Evolutionary conservation across 1,284 basidiomycete species (phyloP).

Genomic region (Moesziomyces antarcticus): DNA sequence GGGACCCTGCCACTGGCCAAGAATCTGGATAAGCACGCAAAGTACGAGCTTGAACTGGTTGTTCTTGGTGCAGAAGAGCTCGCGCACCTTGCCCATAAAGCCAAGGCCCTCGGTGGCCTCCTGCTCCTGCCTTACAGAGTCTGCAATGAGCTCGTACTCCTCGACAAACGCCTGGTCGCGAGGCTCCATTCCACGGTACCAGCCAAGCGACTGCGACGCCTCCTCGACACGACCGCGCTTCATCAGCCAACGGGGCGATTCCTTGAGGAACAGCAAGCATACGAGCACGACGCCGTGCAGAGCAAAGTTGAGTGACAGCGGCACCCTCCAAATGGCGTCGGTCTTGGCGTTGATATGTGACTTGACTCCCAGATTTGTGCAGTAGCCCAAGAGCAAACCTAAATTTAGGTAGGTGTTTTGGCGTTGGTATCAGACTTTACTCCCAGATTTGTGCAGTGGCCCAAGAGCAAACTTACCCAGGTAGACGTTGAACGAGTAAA

Average conservation of each 20-base stretch:
- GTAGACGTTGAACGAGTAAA: conserved; percentile 42
- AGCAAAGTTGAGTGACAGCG: conserved; percentile 36
- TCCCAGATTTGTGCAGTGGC: conserved; percentile 30
- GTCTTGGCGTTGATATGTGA: conserved; percentile 22
- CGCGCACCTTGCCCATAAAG: conserved; percentile 30
- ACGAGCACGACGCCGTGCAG: conserved; percentile 67
- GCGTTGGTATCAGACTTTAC: conserved; percentile 26
- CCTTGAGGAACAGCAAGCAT: conserved; percentile 71
- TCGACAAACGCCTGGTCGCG: conserved; percentile 32
- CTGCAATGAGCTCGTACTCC: conserved; percentile 42
- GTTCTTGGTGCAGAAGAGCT: conserved; percentile 39
- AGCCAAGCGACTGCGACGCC: conserved; percentile 74
- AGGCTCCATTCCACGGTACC: conserved; percentile 43
- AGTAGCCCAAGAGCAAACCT: conserved; percentile 20
- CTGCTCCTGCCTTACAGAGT: conserved; percentile 37
- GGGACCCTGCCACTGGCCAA: conserved; percentile 45
- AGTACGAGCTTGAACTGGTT: conserved; percentile 49
- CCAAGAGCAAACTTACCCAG: conserved; percentile 17
- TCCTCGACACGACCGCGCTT: conserved; percentile 74
- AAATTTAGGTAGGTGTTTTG: conserved; percentile 1
- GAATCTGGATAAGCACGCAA: conserved; percentile 39
- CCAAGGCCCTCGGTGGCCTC: conserved; percentile 34
- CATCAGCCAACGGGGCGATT: conserved; percentile 85
- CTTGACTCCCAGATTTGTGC: conserved; percentile 31
- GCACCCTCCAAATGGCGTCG: conserved; percentile 34